phyloP scores from a whole-genome alignment of 78 protist species.

The Planoprotostelium fungivorum region DNA sequence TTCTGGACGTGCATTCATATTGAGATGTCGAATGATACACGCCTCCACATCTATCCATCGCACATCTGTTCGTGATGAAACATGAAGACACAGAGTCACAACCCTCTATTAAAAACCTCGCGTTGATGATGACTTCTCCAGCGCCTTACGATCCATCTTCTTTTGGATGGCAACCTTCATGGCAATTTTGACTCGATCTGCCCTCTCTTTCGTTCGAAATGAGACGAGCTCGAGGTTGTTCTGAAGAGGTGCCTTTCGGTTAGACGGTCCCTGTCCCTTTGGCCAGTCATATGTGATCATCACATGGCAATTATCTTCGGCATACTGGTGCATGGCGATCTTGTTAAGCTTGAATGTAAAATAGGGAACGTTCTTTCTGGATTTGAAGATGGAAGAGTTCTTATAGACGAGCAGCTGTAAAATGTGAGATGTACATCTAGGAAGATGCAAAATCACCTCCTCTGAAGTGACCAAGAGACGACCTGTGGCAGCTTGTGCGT shows the following conservation, averaged over 20 bases:
- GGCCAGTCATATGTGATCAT: neutral
- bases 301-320: neutral
- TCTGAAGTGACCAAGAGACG: neutral
- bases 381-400: neutral
- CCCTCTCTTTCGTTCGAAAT: neutral
- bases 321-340: neutral
- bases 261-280: neutral
- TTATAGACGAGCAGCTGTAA: neutral
- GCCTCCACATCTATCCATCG: too few relatives aligned
- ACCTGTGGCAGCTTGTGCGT: neutral
- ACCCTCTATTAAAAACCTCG: too few relatives aligned
- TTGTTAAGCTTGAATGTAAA: neutral
- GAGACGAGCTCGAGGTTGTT: neutral
- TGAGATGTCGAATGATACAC: too few relatives aligned
- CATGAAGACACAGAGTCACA: too few relatives aligned
- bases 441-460: neutral
- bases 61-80: too few relatives aligned
- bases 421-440: neutral
- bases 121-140: too few relatives aligned
- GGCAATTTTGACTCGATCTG: neutral
- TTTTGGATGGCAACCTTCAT: neutral
- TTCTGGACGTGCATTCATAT: too few relatives aligned
- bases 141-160: neutral
- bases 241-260: neutral
- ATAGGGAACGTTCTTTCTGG: neutral